These are phyloP conservation scores for Herpomyces periplanetae DNA, from an alignment of 2,329 filamentous ascomycete genomes.

Conservation along the genomic window DNA sequence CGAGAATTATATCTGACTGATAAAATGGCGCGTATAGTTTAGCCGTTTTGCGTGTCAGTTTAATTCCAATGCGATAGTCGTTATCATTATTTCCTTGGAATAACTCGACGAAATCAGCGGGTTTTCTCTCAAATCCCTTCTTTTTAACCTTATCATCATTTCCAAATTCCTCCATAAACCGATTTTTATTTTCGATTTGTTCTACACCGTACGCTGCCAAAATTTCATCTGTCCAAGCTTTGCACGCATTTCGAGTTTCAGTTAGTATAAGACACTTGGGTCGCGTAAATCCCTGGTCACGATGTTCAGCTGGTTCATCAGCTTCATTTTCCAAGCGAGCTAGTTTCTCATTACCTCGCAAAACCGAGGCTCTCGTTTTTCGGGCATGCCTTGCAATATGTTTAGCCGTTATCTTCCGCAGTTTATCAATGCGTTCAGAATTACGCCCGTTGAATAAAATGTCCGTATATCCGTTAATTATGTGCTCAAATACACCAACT, in stretches of 20 bases:
- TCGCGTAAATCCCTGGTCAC: constrained; percentile 78
- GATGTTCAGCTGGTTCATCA: constrained; percentile 24
- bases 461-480: constrained; percentile 51
- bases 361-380: constrained; percentile 59
- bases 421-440: constrained; percentile 19
- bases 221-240: constrained; percentile 35
- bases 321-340: constrained; percentile 27
- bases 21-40: constrained; percentile 90
- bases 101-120: constrained; percentile 50
- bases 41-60: constrained; percentile 77
- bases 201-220: constrained; percentile 36
- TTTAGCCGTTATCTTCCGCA: constrained; percentile 33
- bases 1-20: constrained; percentile 72
- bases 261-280: constrained; percentile 71
- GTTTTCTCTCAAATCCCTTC: too few species aligned
- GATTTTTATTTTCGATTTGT: constrained; percentile 73
- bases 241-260: constrained; percentile 54
- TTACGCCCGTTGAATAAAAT: constrained; percentile 33
- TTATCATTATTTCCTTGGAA: constrained; percentile 90
- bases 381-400: constrained; percentile 72
- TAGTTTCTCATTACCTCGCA: constrained; percentile 78
- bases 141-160: constrained; percentile 28
- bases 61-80: constrained; percentile 78
- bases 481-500: too few species aligned
- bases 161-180: constrained; percentile 50